Evolutionary conservation across 176 grass and related monocot species (phyloP).

Genomic region (Musa acuminata): DNA sequence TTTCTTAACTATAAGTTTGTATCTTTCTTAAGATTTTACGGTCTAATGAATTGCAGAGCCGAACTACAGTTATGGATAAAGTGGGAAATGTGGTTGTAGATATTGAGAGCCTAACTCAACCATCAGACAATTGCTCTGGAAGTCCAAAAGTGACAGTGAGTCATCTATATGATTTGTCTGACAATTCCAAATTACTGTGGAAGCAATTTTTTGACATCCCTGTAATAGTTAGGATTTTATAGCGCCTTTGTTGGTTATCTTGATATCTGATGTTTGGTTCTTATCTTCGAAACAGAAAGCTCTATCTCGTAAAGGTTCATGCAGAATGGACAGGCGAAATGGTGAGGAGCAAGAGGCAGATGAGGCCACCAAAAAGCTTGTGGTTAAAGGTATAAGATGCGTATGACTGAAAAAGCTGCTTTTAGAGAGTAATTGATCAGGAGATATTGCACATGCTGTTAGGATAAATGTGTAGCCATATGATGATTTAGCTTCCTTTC

Average conservation of each 20-base stretch:
- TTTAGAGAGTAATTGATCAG: neutral
- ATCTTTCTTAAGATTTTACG: neutral
- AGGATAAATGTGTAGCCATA: neutral
- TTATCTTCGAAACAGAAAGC: constrained; percentile 6
- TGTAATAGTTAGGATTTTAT: too few relatives aligned
- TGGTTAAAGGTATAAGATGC: neutral
- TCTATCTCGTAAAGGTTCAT: constrained; percentile 13
- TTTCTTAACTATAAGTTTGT: neutral
- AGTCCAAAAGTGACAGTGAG: constrained; percentile 16
- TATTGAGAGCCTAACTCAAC: constrained; percentile 8
- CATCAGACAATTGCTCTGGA: constrained; percentile 10
- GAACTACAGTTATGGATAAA: neutral
- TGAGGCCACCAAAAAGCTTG: neutral
- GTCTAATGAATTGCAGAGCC: constrained; percentile 4
- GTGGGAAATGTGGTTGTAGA: constrained; percentile 9
- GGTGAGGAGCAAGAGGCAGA: constrained; percentile 9
- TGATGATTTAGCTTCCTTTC: neutral
- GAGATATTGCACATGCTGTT: neutral
- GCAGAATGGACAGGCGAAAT: constrained; percentile 4
- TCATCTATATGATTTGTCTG: neutral
- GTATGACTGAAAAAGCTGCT: neutral
- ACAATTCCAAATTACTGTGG: neutral
- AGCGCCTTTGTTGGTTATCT: neutral
- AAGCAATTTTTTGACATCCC: too few relatives aligned
- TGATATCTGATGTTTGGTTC: neutral